phyloP scores from a whole-genome alignment of 2,329 filamentous ascomycete species.

The Penicillium sp. region DNA sequence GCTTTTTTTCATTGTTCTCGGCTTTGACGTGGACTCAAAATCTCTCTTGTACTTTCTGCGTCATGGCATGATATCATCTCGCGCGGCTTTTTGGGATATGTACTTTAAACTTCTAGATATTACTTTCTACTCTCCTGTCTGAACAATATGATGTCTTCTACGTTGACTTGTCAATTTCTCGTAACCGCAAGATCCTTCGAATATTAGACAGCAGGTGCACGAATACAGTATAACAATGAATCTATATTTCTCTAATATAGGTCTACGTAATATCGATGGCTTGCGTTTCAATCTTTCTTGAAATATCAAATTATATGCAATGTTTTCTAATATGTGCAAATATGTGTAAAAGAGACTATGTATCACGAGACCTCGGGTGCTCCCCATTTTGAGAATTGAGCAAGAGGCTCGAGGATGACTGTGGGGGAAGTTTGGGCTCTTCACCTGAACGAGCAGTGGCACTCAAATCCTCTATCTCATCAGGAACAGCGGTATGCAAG shows the following conservation, averaged over 20 bases:
- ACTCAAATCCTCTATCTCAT: not conserved
- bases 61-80: slow-evolving; percentile 22
- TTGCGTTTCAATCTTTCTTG: no score
- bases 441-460: not conserved
- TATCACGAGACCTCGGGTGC: not conserved
- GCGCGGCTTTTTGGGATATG: slow-evolving; percentile 19
- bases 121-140: slow-evolving; percentile 26
- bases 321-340: not conserved
- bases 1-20: not conserved
- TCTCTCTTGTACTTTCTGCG: slow-evolving; percentile 17
- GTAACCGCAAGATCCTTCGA: not conserved
- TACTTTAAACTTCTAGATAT: slow-evolving; percentile 25
- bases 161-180: not conserved
- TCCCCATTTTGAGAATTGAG: not conserved
- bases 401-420: not conserved
- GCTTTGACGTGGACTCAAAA: slow-evolving; percentile 5
- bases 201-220: not conserved
- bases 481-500: not conserved
- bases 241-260: no score
- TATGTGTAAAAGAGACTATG: not conserved
- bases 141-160: slow-evolving; percentile 17
- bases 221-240: no score
- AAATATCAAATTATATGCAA: no score
- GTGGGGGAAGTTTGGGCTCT: not conserved
- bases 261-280: no score